A percentile compares a stretch with the other conserved stretches of the same genome.
phyloP scores from a whole-genome alignment of 768 basidiomycete genomes.

The Rhodotorula toruloides region DNA sequence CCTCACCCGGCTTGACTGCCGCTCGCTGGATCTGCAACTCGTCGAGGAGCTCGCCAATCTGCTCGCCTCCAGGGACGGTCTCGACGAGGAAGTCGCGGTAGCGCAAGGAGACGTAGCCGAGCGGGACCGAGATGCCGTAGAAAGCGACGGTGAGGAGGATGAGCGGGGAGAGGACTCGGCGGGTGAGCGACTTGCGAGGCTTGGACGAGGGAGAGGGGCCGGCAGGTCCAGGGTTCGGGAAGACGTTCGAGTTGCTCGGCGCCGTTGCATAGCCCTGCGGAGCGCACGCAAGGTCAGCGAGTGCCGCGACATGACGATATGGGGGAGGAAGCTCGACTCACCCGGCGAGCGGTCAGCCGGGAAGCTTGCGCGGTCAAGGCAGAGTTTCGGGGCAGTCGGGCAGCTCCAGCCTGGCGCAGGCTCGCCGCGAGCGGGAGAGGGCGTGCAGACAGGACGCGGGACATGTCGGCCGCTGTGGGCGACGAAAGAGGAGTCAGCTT shows the following conservation, averaged over 20 bases:
- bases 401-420: too few relatives aligned
- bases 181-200: conserved; percentile 33
- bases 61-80: conserved; percentile 68
- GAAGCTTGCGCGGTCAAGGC: too few relatives aligned
- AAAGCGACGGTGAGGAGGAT: conserved; percentile 36
- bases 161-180: conserved; percentile 36
- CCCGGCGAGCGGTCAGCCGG: background rate
- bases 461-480: too few relatives aligned
- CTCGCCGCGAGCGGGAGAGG: too few relatives aligned
- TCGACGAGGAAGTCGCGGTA: conserved; percentile 84
- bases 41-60: conserved; percentile 76
- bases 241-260: conserved; percentile 17
- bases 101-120: conserved; percentile 42
- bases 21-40: conserved; percentile 49
- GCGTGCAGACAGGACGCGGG: too few relatives aligned
- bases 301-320: background rate
- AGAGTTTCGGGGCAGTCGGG: too few relatives aligned
- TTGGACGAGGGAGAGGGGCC: conserved; percentile 8
- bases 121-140: conserved; percentile 39
- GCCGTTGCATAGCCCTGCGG: conserved; percentile 23
- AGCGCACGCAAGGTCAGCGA: background rate
- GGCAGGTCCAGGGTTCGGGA: background rate
- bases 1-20: conserved; percentile 5
- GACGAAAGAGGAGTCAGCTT: too few relatives aligned
- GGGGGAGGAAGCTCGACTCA: too few relatives aligned